These are phyloP conservation scores for Euphorbia schlechtendalii DNA, from an alignment of 441 rosid genomes.

Conservation along the genomic window DNA sequence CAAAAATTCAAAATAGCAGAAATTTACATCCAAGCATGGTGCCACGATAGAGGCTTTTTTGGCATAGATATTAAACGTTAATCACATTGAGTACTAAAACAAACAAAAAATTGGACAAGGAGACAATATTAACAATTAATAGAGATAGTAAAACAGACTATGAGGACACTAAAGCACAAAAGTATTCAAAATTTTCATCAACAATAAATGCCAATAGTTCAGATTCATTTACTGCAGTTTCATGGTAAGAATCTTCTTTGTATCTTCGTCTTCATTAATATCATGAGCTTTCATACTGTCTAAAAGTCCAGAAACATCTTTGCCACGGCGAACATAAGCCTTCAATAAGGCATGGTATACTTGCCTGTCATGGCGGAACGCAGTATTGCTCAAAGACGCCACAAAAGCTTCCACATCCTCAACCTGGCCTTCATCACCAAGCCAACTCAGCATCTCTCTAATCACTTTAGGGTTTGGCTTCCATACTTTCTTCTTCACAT, in stretches of 20 bases:
- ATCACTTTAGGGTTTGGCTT: constrained; percentile 43
- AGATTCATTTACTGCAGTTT: constrained; percentile 11
- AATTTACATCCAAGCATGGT: no score
- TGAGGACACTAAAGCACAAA: not conserved
- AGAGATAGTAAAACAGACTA: no score
- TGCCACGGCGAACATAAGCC: constrained; percentile 43
- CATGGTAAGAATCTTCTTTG: constrained; percentile 25
- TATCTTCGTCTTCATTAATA: constrained; percentile 45
- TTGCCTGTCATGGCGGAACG: constrained; percentile 26
- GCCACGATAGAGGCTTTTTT: no score
- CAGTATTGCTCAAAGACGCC: constrained; percentile 27
- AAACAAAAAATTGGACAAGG: no score
- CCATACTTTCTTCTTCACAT: constrained; percentile 41
- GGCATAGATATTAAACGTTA: no score
- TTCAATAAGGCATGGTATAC: constrained; percentile 52
- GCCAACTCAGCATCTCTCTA: constrained; percentile 45
- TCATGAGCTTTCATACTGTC: constrained; percentile 41
- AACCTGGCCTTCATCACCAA: constrained; percentile 42
- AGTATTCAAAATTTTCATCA: not conserved
- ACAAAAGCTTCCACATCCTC: constrained; percentile 49
- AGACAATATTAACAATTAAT: no score
- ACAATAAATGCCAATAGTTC: not conserved
- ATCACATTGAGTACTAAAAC: no score
- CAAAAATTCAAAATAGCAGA: no score
- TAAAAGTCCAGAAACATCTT: constrained; percentile 34